Conservation (phyloP, 495 filamentous ascomycete genomes). For the Darksidea phi region DNA sequence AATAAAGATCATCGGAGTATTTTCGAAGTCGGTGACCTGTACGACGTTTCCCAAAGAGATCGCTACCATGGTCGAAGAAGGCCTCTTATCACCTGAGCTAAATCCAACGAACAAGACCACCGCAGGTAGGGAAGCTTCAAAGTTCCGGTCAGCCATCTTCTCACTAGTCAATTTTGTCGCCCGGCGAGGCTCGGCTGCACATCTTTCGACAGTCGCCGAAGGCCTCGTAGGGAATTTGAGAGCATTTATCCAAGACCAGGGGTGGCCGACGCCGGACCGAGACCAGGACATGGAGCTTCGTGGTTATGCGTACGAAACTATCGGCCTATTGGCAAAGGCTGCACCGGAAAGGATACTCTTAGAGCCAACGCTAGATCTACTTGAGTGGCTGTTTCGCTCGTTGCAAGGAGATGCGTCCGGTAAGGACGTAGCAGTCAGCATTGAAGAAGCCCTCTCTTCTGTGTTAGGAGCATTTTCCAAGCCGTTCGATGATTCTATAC, state of each 20-base stretch:
- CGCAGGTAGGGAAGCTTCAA: constrained; percentile 66
- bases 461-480: constrained; percentile 61
- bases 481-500: constrained; percentile 47
- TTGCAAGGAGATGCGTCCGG: constrained; percentile 77
- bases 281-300: constrained; percentile 42
- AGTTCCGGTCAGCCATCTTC: constrained; percentile 80
- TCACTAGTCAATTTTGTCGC: constrained; percentile 86
- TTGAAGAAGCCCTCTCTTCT: constrained; percentile 83
- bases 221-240: constrained; percentile 68
- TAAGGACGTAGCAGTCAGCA: constrained; percentile 73
- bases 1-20: constrained; percentile 66
- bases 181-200: constrained; percentile 61
- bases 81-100: constrained; percentile 50
- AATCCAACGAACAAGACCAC: constrained; percentile 41
- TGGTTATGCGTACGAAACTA: constrained; percentile 62
- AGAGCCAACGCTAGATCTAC: constrained; percentile 58
- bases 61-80: constrained; percentile 65
- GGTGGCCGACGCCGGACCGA: constrained; percentile 67
- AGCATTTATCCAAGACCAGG: constrained; percentile 74
- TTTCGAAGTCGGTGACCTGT: constrained; percentile 72
- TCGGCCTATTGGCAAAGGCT: constrained; percentile 70
- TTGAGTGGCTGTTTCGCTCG: constrained; percentile 77
- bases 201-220: constrained; percentile 63
- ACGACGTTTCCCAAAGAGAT: constrained; percentile 65
- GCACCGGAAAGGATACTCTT: constrained; percentile 52